Evolutionary conservation across 176 grass and related monocot species (phyloP), one percentile per base, ranked within the genome.

Genomic region (Eleusine indica): DNA sequence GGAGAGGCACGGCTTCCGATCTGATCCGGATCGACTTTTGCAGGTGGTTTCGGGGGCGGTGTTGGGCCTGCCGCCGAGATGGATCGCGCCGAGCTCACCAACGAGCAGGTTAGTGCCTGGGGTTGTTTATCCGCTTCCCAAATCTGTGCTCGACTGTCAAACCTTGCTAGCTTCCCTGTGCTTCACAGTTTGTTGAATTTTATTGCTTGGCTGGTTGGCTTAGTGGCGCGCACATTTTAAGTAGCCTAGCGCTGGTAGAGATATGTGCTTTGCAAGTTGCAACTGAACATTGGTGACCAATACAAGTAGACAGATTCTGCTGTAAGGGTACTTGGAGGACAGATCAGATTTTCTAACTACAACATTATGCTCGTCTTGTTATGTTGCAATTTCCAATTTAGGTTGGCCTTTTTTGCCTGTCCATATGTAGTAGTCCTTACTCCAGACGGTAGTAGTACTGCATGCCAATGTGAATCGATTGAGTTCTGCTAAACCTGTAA

Each of bases 81-180:
- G 96, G 93, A 91, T 91, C 87, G 74, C 48, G 91, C 93, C 6
- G 91, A 95, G 89, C 89, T 95, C 68, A 92, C 96, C 67, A 93
- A 89, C n/a, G 93, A 98, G 64, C 91, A 98, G 96, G 96, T 98
- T 39, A 56, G 87, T 88, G 66, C 41, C 82, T 53, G 11, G n/a
- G 75, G 67, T 86, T 79, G 22, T 40, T 65, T 61, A 32, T 58
- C 43, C 25, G 6, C 38, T 39, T 17, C 18, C 17, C 22, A 35
- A 53, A 30, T 69, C 73, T 42, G 25, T 48, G 57, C 39, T 12
- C 49, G 18, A 75, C 29, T 70, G 13, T 58, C 75, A 40, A 69
- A 70, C 49, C 63, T 79, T 80, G 37, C 49, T 47, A 74, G 75
- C 85, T 80, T 71, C 21, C 44, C 3, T 57, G 58, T 19, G 43